Conservation (phyloP, 2,329 filamentous ascomycete genomes). For the Neonectria sp. region DNA sequence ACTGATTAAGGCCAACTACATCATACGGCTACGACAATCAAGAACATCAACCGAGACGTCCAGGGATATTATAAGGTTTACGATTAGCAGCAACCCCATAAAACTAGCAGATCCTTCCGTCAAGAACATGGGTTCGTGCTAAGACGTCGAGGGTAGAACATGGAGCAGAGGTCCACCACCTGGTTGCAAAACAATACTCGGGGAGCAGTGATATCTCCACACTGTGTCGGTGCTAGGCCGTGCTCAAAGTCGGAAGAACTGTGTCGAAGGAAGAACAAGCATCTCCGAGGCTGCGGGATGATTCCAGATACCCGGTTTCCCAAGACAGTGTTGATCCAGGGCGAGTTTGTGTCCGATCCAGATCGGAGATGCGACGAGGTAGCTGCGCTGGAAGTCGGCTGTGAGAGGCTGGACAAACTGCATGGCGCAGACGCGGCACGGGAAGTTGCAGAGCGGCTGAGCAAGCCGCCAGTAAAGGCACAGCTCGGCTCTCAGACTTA, state of each 20-base stretch:
- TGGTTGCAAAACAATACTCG: neutral
- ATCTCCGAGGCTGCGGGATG: neutral
- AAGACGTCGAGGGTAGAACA: neutral
- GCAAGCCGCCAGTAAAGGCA: neutral
- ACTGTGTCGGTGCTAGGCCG: neutral
- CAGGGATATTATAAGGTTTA: neutral
- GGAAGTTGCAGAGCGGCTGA: slow-evolving; percentile 17
- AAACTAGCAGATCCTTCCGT: neutral
- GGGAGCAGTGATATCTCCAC: neutral
- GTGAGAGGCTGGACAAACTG: slow-evolving; percentile 6
- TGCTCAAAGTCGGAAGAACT: neutral
- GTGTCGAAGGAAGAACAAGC: neutral
- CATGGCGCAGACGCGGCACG: slow-evolving; percentile 5
- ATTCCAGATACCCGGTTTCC: slow-evolving; percentile 17
- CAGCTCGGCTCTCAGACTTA: slow-evolving; percentile 6
- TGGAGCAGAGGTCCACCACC: neutral
- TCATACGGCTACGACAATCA: neutral
- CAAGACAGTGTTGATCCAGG: slow-evolving; percentile 8
- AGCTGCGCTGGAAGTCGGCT: neutral
- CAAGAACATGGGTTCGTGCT: neutral
- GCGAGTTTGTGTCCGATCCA: neutral
- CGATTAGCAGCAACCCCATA: neutral
- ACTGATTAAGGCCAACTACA: neutral
- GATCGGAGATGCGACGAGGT: neutral
- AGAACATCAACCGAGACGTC: neutral